Conservation (phyloP, 352 stramenopile genomes). For the Halophytophthora polymorphica region DNA sequence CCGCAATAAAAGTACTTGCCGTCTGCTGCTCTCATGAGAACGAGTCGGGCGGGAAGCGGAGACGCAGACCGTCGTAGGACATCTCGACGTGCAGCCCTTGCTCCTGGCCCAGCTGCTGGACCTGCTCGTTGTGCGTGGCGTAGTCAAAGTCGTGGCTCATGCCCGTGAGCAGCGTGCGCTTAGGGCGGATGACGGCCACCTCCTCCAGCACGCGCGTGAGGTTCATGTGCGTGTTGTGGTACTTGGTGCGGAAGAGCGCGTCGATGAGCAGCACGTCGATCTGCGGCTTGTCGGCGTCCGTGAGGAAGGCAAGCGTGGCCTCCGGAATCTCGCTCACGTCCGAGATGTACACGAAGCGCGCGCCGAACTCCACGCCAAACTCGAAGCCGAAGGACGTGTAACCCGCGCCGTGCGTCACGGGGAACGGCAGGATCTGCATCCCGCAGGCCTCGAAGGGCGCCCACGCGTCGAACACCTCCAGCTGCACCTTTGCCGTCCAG, state of each 20-base stretch:
- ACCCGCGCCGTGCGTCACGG: conserved; percentile 75
- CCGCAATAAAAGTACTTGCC: too few relatives aligned
- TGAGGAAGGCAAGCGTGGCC: conserved; percentile 55
- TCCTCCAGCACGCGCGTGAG: conserved; percentile 48
- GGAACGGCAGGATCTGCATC: conserved; percentile 60
- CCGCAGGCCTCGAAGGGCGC: conserved; percentile 45
- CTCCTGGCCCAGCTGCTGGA: conserved; percentile 29
- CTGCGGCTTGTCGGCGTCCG: conserved; percentile 36
- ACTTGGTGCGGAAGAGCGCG: conserved; percentile 69
- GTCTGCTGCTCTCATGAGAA: too few relatives aligned
- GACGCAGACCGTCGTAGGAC: conserved; percentile 56
- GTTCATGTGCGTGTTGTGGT: conserved; percentile 84
- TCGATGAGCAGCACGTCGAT: conserved; percentile 88
- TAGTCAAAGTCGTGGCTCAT: conserved; percentile 82
- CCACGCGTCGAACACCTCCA: conserved; percentile 55
- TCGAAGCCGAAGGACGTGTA: conserved; percentile 82
- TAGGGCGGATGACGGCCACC: conserved; percentile 48
- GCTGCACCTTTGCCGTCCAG: conserved; percentile 79
- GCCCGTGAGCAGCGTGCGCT: conserved; percentile 62
- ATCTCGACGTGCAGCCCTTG: conserved; percentile 64
- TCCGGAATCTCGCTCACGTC: conserved; percentile 79
- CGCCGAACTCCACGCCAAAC: conserved; percentile 65
- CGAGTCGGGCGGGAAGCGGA: conserved; percentile 29
- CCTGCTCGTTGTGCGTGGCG: conserved; percentile 24
- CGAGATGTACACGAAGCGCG: conserved; percentile 85